A percentile compares a stretch with the other conserved stretches of the same genome.
phyloP scores from a whole-genome alignment of 31 red algal genomes.

The Porphyra umbilicalis region DNA sequence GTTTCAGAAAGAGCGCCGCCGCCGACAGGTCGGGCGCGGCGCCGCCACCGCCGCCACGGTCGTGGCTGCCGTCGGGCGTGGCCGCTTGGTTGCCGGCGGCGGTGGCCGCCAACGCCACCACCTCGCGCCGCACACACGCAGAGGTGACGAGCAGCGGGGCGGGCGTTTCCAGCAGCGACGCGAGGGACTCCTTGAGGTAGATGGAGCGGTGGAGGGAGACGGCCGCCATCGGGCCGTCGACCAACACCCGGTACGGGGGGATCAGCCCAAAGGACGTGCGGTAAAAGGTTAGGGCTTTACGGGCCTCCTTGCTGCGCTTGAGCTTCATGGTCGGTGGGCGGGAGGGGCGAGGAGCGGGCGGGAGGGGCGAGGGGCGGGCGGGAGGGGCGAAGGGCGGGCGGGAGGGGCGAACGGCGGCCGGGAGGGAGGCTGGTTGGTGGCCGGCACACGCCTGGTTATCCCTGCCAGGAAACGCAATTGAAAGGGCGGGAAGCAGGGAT shows the following conservation, averaged over 20 bases:
- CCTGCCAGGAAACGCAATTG: too few relatives aligned
- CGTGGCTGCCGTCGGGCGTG: not conserved
- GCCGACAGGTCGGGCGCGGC: not conserved
- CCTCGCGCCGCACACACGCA: not conserved
- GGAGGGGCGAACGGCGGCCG: too few relatives aligned
- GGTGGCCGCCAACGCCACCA: not conserved
- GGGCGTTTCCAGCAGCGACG: conserved; percentile 19
- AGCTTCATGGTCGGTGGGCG: not conserved
- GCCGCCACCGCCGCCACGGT: not conserved
- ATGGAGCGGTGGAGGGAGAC: conserved; percentile 20
- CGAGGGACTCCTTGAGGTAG: conserved; percentile 51
- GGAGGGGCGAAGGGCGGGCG: too few relatives aligned
- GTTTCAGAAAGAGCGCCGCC: not conserved
- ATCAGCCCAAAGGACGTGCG: conserved; percentile 45
- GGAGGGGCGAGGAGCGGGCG: too few relatives aligned
- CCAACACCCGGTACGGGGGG: conserved; percentile 56
- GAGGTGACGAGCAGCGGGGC: conserved; percentile 37
- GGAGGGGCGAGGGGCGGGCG: not conserved
- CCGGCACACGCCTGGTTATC: too few relatives aligned
- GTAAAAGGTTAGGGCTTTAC: conserved; percentile 60
- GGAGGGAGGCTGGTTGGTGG: too few relatives aligned
- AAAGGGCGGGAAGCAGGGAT: too few relatives aligned
- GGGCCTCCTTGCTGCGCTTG: conserved; percentile 12
- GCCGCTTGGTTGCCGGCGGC: too few relatives aligned
- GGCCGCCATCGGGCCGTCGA: conserved; percentile 41